Percentiles rank a stretch among this genome's conserved stretches.
Evolutionary conservation across 305 asterid genomes (phyloP).

Genomic region (Fraxinus nigra): DNA sequence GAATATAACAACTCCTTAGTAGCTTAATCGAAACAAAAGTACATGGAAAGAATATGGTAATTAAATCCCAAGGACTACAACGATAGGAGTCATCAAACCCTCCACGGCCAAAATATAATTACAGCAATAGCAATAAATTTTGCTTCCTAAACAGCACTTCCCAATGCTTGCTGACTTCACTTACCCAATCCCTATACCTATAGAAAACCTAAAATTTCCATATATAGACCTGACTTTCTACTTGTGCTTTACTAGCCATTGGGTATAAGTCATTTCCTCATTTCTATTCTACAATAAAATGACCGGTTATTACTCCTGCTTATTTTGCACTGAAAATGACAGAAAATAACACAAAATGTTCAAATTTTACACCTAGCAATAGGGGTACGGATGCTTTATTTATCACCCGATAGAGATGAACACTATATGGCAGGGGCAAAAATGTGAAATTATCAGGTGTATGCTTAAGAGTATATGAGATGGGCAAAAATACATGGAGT

Average conservation of each 20-base stretch:
- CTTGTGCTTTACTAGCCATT: neutral
- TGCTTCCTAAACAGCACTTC: neutral
- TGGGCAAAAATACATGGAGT: neutral
- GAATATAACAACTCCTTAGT: too few species aligned
- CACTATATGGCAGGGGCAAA: neutral
- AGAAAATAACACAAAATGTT: neutral
- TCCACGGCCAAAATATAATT: neutral
- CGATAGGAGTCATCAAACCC: neutral
- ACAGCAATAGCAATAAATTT: neutral
- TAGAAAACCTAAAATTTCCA: neutral
- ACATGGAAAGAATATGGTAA: neutral
- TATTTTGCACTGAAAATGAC: neutral
- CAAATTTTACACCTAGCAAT: neutral
- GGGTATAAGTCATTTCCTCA: neutral
- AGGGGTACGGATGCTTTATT: neutral
- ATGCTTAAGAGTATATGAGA: neutral
- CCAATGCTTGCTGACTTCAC: neutral
- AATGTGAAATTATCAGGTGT: neutral
- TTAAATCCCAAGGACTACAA: neutral
- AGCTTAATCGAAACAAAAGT: neutral
- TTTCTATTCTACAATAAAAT: neutral
- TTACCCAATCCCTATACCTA: neutral
- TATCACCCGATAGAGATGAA: neutral
- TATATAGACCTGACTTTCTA: neutral
- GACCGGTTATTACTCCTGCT: neutral